Evolutionary conservation across 495 filamentous ascomycete genomes (phyloP), one percentile per base, ranked within the genome.

Genomic region (Neurospora sp.): DNA sequence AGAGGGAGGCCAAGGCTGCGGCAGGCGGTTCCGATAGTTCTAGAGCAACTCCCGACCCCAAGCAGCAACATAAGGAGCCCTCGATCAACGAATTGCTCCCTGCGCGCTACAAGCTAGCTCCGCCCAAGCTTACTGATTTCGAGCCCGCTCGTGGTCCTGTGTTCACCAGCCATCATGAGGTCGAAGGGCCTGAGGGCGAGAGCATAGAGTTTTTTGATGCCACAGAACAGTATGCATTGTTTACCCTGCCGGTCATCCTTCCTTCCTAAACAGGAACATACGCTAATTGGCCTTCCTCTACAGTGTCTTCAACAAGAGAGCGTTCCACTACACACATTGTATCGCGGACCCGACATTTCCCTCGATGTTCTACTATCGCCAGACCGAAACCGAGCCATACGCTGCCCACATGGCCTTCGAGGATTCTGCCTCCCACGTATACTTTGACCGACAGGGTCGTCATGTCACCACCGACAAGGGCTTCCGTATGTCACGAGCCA

Each of bases 301-400:
- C 76, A 93, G 92, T 80, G 92, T 96, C 54, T 92, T 89, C 74
- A 98, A 97, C 77, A 95, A 96, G 79, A 94, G 94, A 81, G 92
- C 90, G 54, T 98, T 92, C 76, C 91, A 93, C 43, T 99, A 98
- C 80, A 92, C 87, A 43, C 93, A 94, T 74, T 96, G 93, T 78
- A 93, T 98, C 73, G 93, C 94, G 70, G 96, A 98, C 76, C 91
- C 92, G 0, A 86, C 85, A 21, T 96, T 98, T 72, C 90, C 91
- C 9, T 92, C 94, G 71, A 94, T 93, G 74, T 91, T 94, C 77
- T 96, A 94, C 83, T 94, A 93, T 79, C 92, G 96, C 69, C 92
- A 93, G 73, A 93, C 94, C 34, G 96, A 98, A 80, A 88, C 92
- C 13, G 87, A 86, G 70, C 96, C 94, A 4, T 94, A 91, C 79